Base-by-base conservation (phyloP, 192 early-diverging fungal genomes). In the Backusella tuberculispora region DNA sequence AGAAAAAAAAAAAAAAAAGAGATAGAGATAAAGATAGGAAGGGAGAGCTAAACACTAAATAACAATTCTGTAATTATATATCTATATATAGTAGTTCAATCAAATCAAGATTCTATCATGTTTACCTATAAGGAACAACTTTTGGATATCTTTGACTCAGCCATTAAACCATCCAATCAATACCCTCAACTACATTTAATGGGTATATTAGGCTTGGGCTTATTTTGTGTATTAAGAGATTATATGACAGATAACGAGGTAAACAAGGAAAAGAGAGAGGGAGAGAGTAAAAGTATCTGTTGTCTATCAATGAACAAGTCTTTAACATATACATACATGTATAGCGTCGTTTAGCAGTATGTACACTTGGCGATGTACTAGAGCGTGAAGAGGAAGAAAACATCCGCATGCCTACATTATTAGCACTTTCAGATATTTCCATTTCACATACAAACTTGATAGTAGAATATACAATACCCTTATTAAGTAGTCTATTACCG, bases 101-200 rank as follows among this genome's bases (percentile, higher is more conserved):
- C 78, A 15, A 87, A 86, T 37, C 80, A 87, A 70, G 73, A 83
- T 26, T 90, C 85, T 3, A 88, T 93, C 17, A 76, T 96, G 40
- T 76, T 90, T 4, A 48, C 89, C 0, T 94, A 87, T 74, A 95
- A 97, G 79, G 88, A 89, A 69, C 86, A 89, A 17, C 81, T 94
- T 67, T 90, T 95, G 72, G 87, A 85, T 66, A 77, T 94, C 1
- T 97, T 93, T 71, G 86, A 85, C 6, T 83, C 87, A 5, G 88
- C 94, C 6, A 73, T 91, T 2, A 80, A 90, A 29, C 78, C 89
- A 0, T 88, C 88, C 40, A 91, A 91, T 73, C 92, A 95, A 77
- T 92, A 94, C 77, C 89, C 85, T 74, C 89, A 88, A 8, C 73
- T 96, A 65, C 86, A 92, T 47, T 83, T 93, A 34, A 85, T 86